Conservation (phyloP, 1,284 basidiomycete species). For the Rugosomyces carneus region DNA sequence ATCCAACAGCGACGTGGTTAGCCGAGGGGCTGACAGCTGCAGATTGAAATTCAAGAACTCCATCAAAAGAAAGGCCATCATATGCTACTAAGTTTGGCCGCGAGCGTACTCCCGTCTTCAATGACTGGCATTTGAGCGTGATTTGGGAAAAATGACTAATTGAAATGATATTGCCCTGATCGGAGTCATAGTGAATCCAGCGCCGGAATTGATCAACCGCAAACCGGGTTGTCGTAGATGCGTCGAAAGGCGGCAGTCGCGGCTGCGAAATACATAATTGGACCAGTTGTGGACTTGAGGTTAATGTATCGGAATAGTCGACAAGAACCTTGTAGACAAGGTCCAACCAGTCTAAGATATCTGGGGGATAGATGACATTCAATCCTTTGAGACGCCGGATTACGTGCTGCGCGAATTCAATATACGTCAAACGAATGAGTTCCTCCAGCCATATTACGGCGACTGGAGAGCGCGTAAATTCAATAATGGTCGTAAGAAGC, state of each 20-base stretch:
- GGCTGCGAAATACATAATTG: neutral
- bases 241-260: neutral
- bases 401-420: no score
- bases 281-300: neutral
- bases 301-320: neutral
- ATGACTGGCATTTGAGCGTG: neutral
- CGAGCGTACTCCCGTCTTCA: neutral
- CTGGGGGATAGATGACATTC: neutral
- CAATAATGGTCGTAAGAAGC: no score
- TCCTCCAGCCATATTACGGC: no score
- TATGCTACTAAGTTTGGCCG: neutral
- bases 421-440: no score
- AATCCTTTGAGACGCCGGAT: no score
- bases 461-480: no score
- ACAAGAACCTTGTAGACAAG: neutral
- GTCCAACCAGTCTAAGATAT: neutral
- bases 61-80: neutral
- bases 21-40: neutral
- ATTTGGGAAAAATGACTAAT: neutral
- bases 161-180: neutral
- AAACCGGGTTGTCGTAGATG: neutral
- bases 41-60: neutral
- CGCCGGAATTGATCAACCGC: neutral
- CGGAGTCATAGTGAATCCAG: neutral
- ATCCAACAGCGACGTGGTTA: neutral